These are phyloP conservation scores for Cichorium intybus DNA, from an alignment of 140 eudicot species.

Conservation along the genomic window DNA sequence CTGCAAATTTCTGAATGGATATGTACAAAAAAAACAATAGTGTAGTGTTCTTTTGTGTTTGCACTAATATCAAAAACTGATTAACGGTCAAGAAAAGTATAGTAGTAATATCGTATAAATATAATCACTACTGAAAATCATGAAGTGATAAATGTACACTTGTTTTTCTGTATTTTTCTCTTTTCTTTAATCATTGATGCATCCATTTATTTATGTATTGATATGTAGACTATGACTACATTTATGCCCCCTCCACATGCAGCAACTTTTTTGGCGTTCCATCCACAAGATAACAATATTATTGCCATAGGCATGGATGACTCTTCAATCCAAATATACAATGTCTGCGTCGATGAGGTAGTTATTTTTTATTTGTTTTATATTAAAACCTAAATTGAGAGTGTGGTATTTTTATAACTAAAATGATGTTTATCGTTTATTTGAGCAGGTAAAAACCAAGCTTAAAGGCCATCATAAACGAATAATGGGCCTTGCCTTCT, in stretches of 20 bases:
- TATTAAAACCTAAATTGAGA: not conserved
- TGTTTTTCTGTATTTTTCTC: not conserved
- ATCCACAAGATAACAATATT: constrained; percentile 78
- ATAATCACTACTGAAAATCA: no score
- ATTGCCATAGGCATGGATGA: constrained; percentile 90
- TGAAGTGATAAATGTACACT: no score
- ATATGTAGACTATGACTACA: constrained; percentile 71
- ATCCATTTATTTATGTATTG: not conserved
- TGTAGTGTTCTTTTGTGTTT: no score
- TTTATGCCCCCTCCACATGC: constrained; percentile 90
- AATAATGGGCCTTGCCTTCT: constrained; percentile 73
- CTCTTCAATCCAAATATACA: constrained; percentile 72
- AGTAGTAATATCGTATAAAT: no score
- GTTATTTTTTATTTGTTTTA: not conserved
- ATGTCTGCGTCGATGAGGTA: constrained; percentile 79
- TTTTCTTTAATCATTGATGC: no score
- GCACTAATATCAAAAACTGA: no score
- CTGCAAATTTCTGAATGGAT: no score
- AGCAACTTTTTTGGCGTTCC: constrained; percentile 73
- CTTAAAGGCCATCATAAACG: constrained; percentile 72
- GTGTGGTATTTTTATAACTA: not conserved
- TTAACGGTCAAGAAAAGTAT: no score
- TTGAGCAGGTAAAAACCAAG: constrained; percentile 61
- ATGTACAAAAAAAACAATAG: no score
- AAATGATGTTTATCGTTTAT: not conserved